Evolutionary conservation across 495 filamentous ascomycete genomes (phyloP).

Genomic region (Mycothermus thermophilus): DNA sequence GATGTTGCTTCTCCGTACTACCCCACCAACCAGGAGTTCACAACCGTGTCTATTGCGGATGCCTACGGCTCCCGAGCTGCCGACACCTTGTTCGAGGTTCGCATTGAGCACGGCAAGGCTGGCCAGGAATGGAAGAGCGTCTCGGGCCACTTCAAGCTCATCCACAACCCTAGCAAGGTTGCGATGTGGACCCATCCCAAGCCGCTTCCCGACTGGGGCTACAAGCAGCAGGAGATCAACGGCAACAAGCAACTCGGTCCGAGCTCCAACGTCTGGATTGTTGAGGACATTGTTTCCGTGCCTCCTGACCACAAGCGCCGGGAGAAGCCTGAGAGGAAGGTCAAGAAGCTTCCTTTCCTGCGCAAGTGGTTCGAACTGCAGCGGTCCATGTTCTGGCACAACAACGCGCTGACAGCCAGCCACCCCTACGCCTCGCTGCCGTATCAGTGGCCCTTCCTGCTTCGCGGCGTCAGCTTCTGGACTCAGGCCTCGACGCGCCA

Average conservation of each 20-base stretch:
- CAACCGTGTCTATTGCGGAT: constrained; percentile 58
- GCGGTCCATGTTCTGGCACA: constrained; percentile 97
- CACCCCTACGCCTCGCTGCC: constrained; percentile 91
- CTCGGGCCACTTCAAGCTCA: constrained; percentile 83
- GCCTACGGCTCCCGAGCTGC: constrained; percentile 68
- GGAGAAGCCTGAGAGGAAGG: constrained; percentile 53
- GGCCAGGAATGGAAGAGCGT: constrained; percentile 79
- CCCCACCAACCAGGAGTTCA: constrained; percentile 98
- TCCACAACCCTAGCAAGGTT: constrained; percentile 85
- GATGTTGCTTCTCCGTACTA: constrained; percentile 96
- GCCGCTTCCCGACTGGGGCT: constrained; percentile 89
- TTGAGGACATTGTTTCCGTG: constrained; percentile 78
- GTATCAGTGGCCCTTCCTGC: constrained; percentile 94
- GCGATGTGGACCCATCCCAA: constrained; percentile 97
- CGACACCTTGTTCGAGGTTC: constrained; percentile 87
- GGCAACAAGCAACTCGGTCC: constrained; percentile 93
- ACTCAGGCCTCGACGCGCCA: constrained; percentile 90
- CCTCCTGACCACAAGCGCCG: constrained; percentile 53
- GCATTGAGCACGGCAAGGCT: constrained; percentile 72
- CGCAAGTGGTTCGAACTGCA: constrained; percentile 95
- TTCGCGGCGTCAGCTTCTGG: constrained; percentile 98
- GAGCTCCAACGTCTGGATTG: constrained; percentile 85
- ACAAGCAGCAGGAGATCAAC: constrained; percentile 96
- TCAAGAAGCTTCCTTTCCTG: constrained; percentile 75
- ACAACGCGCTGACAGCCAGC: constrained; percentile 91